Evolutionary conservation across 805 yeast species (phyloP).

Genomic region (Saccharomycopsis lassenensis): DNA sequence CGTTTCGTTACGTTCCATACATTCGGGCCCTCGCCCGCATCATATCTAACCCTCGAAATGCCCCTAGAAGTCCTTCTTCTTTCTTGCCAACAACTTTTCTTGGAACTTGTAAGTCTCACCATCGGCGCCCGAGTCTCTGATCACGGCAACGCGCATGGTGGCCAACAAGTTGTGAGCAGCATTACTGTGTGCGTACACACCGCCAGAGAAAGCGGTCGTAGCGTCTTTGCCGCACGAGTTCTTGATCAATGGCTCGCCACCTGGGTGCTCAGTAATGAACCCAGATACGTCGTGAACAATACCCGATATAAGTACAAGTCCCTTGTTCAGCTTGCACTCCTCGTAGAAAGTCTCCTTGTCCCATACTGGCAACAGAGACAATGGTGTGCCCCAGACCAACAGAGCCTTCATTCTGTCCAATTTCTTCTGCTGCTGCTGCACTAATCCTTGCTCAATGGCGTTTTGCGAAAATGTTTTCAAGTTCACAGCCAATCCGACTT

Average conservation of each 20-base stretch:
- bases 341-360: slow-evolving; percentile 47
- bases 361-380: slow-evolving; percentile 64
- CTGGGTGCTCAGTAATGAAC: slow-evolving; percentile 71
- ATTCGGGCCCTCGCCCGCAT: too few relatives aligned
- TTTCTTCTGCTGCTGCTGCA: slow-evolving; percentile 78
- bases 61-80: slow-evolving; percentile 21
- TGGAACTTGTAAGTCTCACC: slow-evolving; percentile 44
- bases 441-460: slow-evolving; percentile 71
- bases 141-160: slow-evolving; percentile 72
- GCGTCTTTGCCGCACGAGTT: slow-evolving; percentile 76
- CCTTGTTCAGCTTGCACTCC: slow-evolving; percentile 37
- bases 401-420: slow-evolving; percentile 49
- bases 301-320: slow-evolving; percentile 63
- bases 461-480: slow-evolving; percentile 68
- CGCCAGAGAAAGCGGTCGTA: slow-evolving; percentile 75
- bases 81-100: slow-evolving; percentile 31
- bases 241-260: slow-evolving; percentile 64
- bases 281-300: slow-evolving; percentile 66
- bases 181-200: slow-evolving; percentile 75
- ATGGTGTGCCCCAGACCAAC: slow-evolving; percentile 67
- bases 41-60: background rate
- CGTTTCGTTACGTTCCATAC: too few relatives aligned
- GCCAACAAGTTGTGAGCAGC: slow-evolving; percentile 80
- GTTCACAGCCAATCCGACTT: slow-evolving; percentile 61
- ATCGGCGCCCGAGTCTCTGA: slow-evolving; percentile 53